These are phyloP conservation scores for Penicillium coffeae DNA, from an alignment of 495 filamentous ascomycete genomes.

Conservation along the genomic window DNA sequence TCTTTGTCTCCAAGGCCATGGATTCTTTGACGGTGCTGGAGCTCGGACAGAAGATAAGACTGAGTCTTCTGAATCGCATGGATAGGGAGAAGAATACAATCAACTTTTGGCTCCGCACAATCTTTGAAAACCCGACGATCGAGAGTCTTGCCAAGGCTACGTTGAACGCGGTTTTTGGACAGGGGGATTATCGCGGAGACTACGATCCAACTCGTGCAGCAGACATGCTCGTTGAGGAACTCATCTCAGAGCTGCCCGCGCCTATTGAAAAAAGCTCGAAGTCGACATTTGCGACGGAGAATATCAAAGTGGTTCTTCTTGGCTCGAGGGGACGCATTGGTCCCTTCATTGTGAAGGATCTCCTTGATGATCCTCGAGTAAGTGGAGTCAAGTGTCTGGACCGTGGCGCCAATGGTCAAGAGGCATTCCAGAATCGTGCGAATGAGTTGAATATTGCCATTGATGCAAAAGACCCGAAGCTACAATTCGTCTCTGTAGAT, in stretches of 20 bases:
- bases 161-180: conserved; percentile 3
- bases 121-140: conserved; percentile 16
- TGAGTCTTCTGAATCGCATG: conserved; percentile 10
- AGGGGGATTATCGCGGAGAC: background rate
- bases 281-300: background rate
- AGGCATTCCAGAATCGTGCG: conserved; percentile 4
- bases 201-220: background rate
- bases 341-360: conserved; percentile 10
- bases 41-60: conserved; percentile 12
- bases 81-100: conserved; percentile 12
- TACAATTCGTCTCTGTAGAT: conserved; percentile 28
- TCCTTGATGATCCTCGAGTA: conserved; percentile 13
- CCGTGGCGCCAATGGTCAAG: conserved; percentile 3
- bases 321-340: conserved; percentile 11
- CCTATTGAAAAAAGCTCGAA: background rate
- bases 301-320: conserved; percentile 10
- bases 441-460: conserved; percentile 8
- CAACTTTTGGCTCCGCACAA: conserved; percentile 14
- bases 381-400: conserved; percentile 12
- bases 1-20: conserved; percentile 14
- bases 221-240: conserved; percentile 4
- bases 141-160: conserved; percentile 13
- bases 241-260: conserved; percentile 7
- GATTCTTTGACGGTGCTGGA: conserved; percentile 14
- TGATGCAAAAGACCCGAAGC: conserved; percentile 3